Evolutionary conservation across 2,329 filamentous ascomycete species (phyloP), one percentile per base, ranked within the genome.

Genomic region (Penicillium psychrosexuale): DNA sequence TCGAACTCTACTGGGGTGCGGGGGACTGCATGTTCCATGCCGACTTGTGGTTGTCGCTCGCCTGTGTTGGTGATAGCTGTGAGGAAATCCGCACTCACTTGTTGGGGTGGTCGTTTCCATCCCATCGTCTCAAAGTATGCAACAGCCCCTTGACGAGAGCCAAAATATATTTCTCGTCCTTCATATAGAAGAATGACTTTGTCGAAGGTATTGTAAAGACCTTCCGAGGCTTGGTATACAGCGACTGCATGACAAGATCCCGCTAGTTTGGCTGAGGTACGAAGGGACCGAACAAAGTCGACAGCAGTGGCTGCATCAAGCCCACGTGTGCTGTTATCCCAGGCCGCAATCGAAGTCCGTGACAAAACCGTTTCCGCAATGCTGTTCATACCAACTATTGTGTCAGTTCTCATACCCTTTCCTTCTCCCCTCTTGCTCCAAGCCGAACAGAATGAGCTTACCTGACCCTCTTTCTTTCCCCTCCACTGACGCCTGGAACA

Each of bases 131-230:
- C 83, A 58, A 91, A 91, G 72, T 84, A 91, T 0, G 63, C 64
- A 61, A 81, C 84, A 0, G 88, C 88, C 1, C 74, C 68, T 3
- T 65, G 65, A 0, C 84, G 80, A 0, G 82, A 80, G 0, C 89
- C 89, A 61, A 85, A 91, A 74, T 84, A 92, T 61, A 92, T 91
- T 66, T 91, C 82, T 0, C 85, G 81, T 0, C 89, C 89, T 64
- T 90, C 86, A 64, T 91, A 90, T 0, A 91, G 77, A 0, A 92
- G 84, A 0, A 84, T 78, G 0, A 83, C 83, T 67, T 90, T 91
- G 72, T 92, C 88, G 61, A 92, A 91, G 15, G 83, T 72, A 44
- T 85, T 80, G 51, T 78, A 79, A 12, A 78, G 74, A 30, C 68
- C 70, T 60, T 80, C 73, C 34, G 75, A 75, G 11, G 76, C 77